These are phyloP conservation scores for Aureobasidium lini DNA, from an alignment of 2,329 filamentous ascomycete species.

Conservation along the genomic window DNA sequence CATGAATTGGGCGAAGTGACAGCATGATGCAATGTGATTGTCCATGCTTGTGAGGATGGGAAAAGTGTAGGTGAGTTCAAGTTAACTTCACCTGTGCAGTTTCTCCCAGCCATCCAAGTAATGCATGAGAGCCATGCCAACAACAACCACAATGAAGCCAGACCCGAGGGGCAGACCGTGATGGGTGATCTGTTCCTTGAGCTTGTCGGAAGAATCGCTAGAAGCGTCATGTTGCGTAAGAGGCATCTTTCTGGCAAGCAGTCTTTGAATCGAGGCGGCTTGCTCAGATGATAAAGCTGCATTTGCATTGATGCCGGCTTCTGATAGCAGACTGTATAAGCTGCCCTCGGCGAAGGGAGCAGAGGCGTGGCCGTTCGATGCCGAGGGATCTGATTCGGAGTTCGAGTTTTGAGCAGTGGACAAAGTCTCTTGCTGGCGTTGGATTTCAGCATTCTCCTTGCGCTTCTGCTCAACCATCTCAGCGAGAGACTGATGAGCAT, in stretches of 20 bases:
- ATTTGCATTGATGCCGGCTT: constrained; percentile 6
- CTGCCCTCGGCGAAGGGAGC: not conserved
- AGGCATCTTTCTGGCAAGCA: constrained; percentile 6
- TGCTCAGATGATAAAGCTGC: constrained; percentile 6
- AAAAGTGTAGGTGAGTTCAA: not conserved
- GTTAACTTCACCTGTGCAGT: constrained; percentile 12
- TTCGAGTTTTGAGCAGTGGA: not conserved
- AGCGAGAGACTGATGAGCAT: constrained; percentile 65
- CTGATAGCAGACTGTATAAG: not conserved
- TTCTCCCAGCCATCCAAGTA: constrained; percentile 13
- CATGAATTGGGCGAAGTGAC: not conserved
- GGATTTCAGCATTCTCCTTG: constrained; percentile 10
- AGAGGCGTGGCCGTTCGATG: not conserved
- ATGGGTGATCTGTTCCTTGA: constrained; percentile 5
- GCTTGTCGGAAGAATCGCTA: not conserved
- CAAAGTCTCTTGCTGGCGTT: not conserved
- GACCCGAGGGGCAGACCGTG: constrained; percentile 8
- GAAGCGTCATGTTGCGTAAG: not conserved
- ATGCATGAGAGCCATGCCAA: constrained; percentile 12
- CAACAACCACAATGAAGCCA: constrained; percentile 3
- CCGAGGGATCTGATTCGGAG: not conserved
- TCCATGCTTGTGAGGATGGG: constrained; percentile 1
- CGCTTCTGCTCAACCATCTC: constrained; percentile 85
- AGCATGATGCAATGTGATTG: not conserved
- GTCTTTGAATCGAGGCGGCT: constrained; percentile 1